These are phyloP conservation scores for Talaromyces stipitatus DNA, from an alignment of 495 filamentous ascomycete genomes.

Conservation along the genomic window DNA sequence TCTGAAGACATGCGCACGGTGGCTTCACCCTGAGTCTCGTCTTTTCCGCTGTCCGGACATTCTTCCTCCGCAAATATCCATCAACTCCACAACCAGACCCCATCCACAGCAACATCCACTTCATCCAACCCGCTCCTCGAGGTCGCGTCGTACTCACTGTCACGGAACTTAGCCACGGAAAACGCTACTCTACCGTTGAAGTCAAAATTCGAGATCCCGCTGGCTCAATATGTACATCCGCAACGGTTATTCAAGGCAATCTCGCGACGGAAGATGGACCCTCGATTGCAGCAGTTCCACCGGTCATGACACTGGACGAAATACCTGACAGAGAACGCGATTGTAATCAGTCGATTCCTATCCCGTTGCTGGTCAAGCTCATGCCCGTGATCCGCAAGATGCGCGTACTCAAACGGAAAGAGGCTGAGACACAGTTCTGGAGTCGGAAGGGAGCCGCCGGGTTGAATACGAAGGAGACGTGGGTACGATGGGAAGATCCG, in stretches of 20 bases:
- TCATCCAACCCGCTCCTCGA: not conserved
- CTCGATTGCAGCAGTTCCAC: not conserved
- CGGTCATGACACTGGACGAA: not conserved
- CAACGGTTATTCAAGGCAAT: slow-evolving; percentile 1
- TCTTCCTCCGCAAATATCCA: slow-evolving; percentile 4
- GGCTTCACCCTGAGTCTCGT: slow-evolving; percentile 1
- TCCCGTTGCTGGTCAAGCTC: not conserved
- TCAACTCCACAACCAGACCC: slow-evolving; percentile 1
- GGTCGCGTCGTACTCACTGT: slow-evolving; percentile 2
- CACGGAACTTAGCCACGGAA: not conserved
- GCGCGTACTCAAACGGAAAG: not conserved
- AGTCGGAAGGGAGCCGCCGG: not conserved
- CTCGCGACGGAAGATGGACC: not conserved
- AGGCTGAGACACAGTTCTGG: not conserved
- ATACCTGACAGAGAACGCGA: not conserved
- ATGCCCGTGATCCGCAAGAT: slow-evolving; percentile 2
- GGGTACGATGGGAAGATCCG: not conserved
- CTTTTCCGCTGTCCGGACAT: slow-evolving; percentile 1
- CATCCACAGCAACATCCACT: slow-evolving; percentile 1
- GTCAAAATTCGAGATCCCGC: not conserved
- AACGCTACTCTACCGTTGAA: slow-evolving; percentile 3
- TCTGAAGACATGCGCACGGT: slow-evolving; percentile 1
- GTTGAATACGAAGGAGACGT: slow-evolving; percentile 1
- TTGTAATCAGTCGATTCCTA: not conserved
- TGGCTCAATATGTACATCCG: not conserved